Evolutionary conservation across 495 filamentous ascomycete species (phyloP).

Genomic region (Trichoderma erinaceum): DNA sequence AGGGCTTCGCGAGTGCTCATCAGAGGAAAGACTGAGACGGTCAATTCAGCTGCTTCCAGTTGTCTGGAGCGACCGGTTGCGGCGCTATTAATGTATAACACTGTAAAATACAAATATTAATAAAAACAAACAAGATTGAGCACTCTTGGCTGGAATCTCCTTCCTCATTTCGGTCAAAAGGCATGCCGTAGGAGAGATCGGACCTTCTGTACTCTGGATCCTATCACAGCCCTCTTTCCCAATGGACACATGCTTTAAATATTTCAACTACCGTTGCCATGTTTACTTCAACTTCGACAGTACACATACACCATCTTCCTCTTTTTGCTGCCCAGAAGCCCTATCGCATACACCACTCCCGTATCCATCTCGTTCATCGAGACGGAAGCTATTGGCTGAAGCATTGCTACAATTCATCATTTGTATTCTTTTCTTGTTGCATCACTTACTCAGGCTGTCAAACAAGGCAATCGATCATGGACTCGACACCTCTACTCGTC

Average conservation of each 20-base stretch:
- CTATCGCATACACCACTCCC: background rate
- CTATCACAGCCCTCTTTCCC: background rate
- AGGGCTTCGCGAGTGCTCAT: constrained; percentile 34
- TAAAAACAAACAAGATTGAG: background rate
- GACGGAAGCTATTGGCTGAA: background rate
- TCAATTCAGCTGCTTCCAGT: background rate
- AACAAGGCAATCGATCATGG: background rate
- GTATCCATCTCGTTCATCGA: background rate
- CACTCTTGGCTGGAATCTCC: background rate
- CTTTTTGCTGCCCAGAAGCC: background rate
- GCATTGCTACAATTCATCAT: background rate
- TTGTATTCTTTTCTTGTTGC: background rate
- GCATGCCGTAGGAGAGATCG: background rate
- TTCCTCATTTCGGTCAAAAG: background rate
- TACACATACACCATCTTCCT: background rate
- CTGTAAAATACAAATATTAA: background rate
- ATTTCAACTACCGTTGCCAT: background rate
- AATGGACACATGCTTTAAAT: background rate
- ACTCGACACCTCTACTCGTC: background rate
- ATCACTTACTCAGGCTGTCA: background rate
- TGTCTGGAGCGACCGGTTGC: background rate
- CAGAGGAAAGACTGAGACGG: constrained; percentile 16
- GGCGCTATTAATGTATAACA: background rate
- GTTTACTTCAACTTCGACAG: background rate
- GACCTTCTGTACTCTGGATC: background rate